phyloP scores from a whole-genome alignment of 2,329 filamentous ascomycete species.

The Davidsoniella virescens region DNA sequence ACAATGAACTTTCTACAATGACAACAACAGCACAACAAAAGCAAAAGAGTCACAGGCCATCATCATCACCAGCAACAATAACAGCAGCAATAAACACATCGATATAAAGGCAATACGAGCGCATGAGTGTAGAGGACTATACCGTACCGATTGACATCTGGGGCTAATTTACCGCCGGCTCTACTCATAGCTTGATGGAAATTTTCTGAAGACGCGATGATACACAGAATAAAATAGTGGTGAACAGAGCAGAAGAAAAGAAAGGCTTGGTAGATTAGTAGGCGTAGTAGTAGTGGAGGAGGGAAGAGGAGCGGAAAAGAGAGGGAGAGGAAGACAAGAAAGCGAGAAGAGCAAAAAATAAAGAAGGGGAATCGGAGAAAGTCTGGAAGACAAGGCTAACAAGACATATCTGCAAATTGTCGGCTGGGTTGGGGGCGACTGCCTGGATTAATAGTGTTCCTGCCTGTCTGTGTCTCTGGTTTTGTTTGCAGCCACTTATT shows the following conservation, averaged over 20 bases:
- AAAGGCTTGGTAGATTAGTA: neutral
- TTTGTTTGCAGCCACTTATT: too few species aligned
- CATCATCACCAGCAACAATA: conserved; percentile 8
- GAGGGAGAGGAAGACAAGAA: conserved; percentile 5
- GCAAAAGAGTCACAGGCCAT: conserved; percentile 6
- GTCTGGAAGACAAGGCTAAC: conserved; percentile 3
- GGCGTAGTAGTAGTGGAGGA: neutral
- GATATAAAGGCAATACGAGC: conserved; percentile 14
- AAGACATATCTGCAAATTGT: conserved; percentile 1
- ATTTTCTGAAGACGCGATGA: neutral
- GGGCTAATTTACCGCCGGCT: conserved; percentile 91
- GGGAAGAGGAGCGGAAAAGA: neutral
- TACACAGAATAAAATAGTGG: neutral
- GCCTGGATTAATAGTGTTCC: neutral
- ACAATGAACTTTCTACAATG: neutral
- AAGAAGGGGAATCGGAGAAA: conserved; percentile 1
- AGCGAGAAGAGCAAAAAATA: neutral
- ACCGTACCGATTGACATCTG: conserved; percentile 93
- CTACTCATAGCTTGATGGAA: conserved; percentile 73
- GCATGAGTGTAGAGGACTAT: neutral
- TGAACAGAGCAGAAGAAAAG: neutral
- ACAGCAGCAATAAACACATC: too few species aligned
- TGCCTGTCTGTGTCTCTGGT: neutral
- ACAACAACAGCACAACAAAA: conserved; percentile 14
- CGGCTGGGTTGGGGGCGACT: neutral